These are phyloP conservation scores for Eruca vesicaria DNA, from an alignment of 441 rosid species.

Conservation along the genomic window DNA sequence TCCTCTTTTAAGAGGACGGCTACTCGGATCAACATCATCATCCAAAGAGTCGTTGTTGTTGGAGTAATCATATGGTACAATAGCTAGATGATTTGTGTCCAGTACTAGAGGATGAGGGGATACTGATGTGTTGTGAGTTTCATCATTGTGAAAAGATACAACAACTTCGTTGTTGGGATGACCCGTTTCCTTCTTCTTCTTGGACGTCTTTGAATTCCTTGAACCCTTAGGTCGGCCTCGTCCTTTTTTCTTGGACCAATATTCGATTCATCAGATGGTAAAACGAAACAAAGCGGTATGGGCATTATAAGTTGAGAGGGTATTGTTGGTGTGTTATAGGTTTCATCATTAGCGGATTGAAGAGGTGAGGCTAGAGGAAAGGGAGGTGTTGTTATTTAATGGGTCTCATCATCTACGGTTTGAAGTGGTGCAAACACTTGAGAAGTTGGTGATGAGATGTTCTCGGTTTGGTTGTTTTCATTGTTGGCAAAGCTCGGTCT, in stretches of 20 bases:
- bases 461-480: background rate
- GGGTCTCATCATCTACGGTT: background rate
- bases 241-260: background rate
- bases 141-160: background rate
- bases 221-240: background rate
- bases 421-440: background rate
- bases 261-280: background rate
- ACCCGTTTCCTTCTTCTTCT: background rate
- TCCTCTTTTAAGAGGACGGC: background rate
- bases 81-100: background rate
- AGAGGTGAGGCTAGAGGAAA: no score
- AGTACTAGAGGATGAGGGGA: background rate
- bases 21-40: background rate
- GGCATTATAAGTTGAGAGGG: background rate
- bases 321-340: no score
- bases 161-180: background rate
- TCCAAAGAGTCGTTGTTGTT: background rate
- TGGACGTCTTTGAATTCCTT: background rate
- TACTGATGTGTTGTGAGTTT: background rate
- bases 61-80: background rate
- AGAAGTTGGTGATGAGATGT: background rate
- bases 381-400: background rate
- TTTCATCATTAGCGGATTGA: no score
- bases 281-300: background rate
- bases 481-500: background rate